Evolutionary conservation across 2,329 filamentous ascomycete species (phyloP).

Genomic region (Fonsecaea erecta): DNA sequence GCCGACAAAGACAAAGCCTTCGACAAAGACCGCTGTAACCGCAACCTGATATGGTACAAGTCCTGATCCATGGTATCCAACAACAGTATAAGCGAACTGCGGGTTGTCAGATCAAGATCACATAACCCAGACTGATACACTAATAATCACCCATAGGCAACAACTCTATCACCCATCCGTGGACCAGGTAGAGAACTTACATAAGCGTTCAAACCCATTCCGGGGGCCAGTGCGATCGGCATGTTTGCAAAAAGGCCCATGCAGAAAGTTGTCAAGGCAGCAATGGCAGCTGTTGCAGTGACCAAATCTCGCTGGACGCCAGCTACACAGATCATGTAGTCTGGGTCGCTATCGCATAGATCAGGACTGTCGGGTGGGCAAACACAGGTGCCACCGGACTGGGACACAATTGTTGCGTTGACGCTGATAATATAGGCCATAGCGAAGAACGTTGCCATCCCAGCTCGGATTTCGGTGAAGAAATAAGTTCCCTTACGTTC

Average conservation of each 20-base stretch:
- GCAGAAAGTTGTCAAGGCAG: constrained; percentile 76
- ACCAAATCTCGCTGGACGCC: constrained; percentile 77
- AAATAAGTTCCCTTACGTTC: constrained; percentile 77
- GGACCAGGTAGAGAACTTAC: neutral
- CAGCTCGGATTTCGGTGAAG: constrained; percentile 82
- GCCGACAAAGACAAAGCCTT: constrained; percentile 82
- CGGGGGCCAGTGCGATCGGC: constrained; percentile 73
- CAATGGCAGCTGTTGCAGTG: constrained; percentile 82
- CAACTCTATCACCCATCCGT: too few species aligned
- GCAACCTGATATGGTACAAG: constrained; percentile 75
- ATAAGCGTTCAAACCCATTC: constrained; percentile 85
- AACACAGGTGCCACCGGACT: constrained; percentile 75
- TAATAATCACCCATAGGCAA: neutral
- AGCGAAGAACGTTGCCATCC: constrained; percentile 76
- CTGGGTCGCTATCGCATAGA: constrained; percentile 54
- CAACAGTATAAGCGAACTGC: constrained; percentile 74
- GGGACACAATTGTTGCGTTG: constrained; percentile 72
- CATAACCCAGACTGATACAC: neutral
- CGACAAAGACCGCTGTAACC: constrained; percentile 84
- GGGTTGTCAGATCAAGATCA: neutral
- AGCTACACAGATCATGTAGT: constrained; percentile 53
- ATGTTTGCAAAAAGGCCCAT: constrained; percentile 85
- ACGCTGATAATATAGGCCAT: constrained; percentile 81
- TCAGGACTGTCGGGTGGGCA: constrained; percentile 58
- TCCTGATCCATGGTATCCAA: constrained; percentile 75